Evolutionary conservation across 176 grass and related monocot genomes (phyloP).

Genomic region (Avena eriantha): DNA sequence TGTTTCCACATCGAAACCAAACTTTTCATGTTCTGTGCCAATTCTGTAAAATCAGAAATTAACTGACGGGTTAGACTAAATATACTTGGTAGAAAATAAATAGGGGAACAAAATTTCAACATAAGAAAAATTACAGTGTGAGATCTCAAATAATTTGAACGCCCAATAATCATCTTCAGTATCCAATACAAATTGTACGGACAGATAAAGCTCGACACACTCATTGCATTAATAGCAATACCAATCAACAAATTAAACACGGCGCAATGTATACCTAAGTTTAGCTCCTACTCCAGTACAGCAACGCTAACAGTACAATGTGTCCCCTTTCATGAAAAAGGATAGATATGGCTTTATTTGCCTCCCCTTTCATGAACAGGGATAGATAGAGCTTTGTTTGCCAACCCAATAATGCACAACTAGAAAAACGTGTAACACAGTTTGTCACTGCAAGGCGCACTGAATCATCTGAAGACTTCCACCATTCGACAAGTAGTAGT

Average conservation of each 20-base stretch:
- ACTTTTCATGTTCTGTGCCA: conserved; percentile 97
- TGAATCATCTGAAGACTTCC: neutral
- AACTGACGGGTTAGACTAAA: neutral
- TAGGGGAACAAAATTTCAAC: neutral
- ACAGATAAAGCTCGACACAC: too few species aligned
- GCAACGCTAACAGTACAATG: neutral
- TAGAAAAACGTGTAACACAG: neutral
- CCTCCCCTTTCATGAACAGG: too few species aligned
- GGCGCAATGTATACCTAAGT: neutral
- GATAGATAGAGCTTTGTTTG: neutral
- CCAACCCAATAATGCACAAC: neutral
- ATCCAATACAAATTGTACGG: neutral
- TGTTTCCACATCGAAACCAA: conserved; percentile 89
- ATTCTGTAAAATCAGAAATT: conserved; percentile 63
- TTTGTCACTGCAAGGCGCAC: neutral
- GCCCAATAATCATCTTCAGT: neutral
- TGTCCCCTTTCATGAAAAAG: neutral
- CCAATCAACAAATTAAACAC: neutral
- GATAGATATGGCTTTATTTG: neutral
- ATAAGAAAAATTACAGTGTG: neutral
- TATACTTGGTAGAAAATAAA: neutral
- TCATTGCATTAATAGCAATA: neutral
- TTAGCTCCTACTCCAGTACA: neutral
- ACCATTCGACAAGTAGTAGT: neutral
- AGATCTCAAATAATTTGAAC: neutral